phyloP scores from a whole-genome alignment of 257 asterid species.

The Rauvolfia tetraphylla region DNA sequence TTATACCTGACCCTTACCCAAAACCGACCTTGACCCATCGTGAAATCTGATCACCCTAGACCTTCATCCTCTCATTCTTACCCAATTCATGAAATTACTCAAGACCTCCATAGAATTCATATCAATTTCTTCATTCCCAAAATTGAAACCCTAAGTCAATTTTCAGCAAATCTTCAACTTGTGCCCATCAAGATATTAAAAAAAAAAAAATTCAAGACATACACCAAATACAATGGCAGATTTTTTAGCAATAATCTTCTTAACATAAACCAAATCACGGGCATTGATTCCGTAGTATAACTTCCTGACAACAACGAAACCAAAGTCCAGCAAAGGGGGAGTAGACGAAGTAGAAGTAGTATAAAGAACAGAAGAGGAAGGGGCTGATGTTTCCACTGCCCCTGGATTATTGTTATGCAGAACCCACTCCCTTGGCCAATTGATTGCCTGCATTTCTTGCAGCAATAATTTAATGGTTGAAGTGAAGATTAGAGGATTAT shows the following conservation, averaged over 20 bases:
- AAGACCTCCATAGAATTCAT: too few species aligned
- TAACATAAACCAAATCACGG: slow-evolving; percentile 62
- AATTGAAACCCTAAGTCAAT: too few species aligned
- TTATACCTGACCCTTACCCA: too few species aligned
- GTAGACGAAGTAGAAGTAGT: slow-evolving; percentile 10
- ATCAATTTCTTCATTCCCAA: too few species aligned
- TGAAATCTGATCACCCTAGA: too few species aligned
- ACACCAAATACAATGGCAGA: too few species aligned
- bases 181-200: too few species aligned
- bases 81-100: too few species aligned
- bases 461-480: not conserved
- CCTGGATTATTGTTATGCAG: slow-evolving; percentile 23
- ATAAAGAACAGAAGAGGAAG: not conserved
- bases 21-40: too few species aligned
- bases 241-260: slow-evolving; percentile 52
- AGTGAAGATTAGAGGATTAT: slow-evolving; percentile 8
- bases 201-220: too few species aligned
- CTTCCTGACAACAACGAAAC: slow-evolving; percentile 66
- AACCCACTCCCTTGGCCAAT: slow-evolving; percentile 12
- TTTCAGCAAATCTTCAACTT: too few species aligned
- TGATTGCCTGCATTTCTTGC: not conserved
- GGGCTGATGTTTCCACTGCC: slow-evolving; percentile 21
- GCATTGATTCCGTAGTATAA: slow-evolving; percentile 73
- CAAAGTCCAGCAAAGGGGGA: slow-evolving; percentile 24
- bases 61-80: too few species aligned